Base-by-base conservation (phyloP, 495 filamentous ascomycete species). In the Jackrogersella multiformis region DNA sequence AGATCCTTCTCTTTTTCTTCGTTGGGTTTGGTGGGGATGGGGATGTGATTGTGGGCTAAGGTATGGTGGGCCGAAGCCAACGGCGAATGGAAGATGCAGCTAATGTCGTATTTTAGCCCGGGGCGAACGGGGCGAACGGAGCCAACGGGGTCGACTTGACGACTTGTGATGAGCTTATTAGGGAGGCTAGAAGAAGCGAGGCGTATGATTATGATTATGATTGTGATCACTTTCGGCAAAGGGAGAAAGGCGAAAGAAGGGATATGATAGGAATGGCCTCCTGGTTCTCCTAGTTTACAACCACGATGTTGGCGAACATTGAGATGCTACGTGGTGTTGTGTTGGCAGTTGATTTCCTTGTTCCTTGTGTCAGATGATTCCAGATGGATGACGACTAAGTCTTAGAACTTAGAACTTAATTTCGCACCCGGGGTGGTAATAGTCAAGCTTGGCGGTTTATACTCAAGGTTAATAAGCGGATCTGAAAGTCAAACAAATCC, bases 11-110 rank as follows among this genome's bases (percentile, higher is more conserved):
- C 55, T 63, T 67, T 66, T 65, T 64, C 53, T 30, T 35, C 56
- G 63, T 56, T 60, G 60, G 69, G 66, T 56, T 64, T 61, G 52
- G 70, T 71, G 73, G 73, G 73, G 70, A 28, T 52, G 32, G 7
- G 39, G 4, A 3, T 42, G 9, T 38, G 35, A 26, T 49, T 30
- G 26, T 34, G 46, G 46, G 28, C 26, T 49, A 61, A 16, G 58
- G 15, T 56, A 32, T 54, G 49, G 73, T 73, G 65, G 66, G 65
- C 53, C 67, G 55, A 52, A 66, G 49, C 48, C 36, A 23, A 53
- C 15, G 57, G 48, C 70, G 61, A 72, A 72, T 65, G 62, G 55
- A 61, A 56, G 56, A 62, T 69, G 66, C 66, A 69, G 66, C 39
- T 66, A 46, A 48, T 26, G 62, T 62, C 12, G 67, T 57, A 70